Evolutionary conservation across 768 basidiomycete species (phyloP).

Genomic region (Exsudoporus frostii): DNA sequence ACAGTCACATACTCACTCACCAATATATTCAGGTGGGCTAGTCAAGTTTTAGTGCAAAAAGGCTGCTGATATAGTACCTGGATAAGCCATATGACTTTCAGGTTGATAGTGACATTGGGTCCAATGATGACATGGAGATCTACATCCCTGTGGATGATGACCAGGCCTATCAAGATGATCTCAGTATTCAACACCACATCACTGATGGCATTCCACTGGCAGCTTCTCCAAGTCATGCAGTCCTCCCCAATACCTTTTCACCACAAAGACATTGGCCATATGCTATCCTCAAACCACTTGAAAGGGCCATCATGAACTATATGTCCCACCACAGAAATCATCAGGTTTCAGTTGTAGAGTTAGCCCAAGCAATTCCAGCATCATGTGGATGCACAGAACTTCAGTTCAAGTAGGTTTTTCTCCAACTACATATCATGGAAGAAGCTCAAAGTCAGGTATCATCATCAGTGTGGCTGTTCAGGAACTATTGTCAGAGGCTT

Average conservation of each 20-base stretch:
- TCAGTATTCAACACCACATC: not conserved
- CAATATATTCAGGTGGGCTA: conserved; percentile 9
- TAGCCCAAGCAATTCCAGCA: conserved; percentile 12
- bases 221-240: not conserved
- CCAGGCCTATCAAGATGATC: not conserved
- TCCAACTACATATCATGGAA: not conserved
- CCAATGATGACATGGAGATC: not conserved
- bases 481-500: conserved; percentile 25
- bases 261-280: conserved; percentile 22
- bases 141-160: not conserved
- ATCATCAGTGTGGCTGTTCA: conserved; percentile 19
- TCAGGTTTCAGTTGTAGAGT: conserved; percentile 9
- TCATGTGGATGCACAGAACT: conserved; percentile 12
- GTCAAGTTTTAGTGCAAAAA: not conserved
- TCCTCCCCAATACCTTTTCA: conserved; percentile 17
- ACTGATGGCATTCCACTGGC: not conserved
- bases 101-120: not conserved
- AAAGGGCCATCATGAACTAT: conserved; percentile 19
- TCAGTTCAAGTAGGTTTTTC: conserved; percentile 22
- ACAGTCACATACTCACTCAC: conserved; percentile 5
- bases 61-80: not conserved
- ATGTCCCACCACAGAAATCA: conserved; percentile 3
- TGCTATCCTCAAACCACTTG: conserved; percentile 16
- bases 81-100: conserved; percentile 6
- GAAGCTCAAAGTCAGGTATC: not conserved